Conservation (phyloP, 2,329 filamentous ascomycete species). For the Pyricularia grisea region DNA sequence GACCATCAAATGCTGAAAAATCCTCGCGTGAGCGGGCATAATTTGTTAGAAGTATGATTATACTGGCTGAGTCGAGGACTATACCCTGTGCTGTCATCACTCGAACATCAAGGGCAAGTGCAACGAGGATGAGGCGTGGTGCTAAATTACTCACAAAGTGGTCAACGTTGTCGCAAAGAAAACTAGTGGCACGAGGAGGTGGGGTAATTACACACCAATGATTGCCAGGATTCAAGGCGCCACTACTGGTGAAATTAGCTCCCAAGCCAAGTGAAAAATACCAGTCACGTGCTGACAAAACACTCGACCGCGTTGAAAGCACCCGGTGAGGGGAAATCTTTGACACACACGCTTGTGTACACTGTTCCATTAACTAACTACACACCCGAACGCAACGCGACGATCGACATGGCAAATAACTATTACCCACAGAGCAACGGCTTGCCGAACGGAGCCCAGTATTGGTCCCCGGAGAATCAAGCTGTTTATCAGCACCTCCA, state of each 20-base stretch:
- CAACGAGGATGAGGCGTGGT: neutral
- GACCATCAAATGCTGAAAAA: too few relatives aligned
- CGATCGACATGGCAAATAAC: neutral
- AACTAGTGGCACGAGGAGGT: neutral
- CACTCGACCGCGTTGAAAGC: neutral
- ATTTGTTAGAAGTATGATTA: too few relatives aligned
- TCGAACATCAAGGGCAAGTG: neutral
- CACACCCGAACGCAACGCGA: neutral
- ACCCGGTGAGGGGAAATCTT: neutral
- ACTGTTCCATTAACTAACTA: neutral
- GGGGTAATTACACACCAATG: neutral
- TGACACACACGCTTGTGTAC: neutral
- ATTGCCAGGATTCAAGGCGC: neutral
- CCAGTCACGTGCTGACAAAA: neutral
- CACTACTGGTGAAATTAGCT: neutral
- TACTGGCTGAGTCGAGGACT: neutral
- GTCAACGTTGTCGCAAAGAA: neutral
- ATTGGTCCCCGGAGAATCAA: neutral
- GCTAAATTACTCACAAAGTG: neutral
- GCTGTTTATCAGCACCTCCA: neutral
- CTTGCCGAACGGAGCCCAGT: neutral
- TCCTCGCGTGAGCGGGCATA: too few relatives aligned
- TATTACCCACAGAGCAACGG: neutral
- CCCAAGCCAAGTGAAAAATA: neutral
- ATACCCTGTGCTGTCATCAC: neutral